Conservation (phyloP, 495 filamentous ascomycete species). For the Aspergillus hancockii region DNA sequence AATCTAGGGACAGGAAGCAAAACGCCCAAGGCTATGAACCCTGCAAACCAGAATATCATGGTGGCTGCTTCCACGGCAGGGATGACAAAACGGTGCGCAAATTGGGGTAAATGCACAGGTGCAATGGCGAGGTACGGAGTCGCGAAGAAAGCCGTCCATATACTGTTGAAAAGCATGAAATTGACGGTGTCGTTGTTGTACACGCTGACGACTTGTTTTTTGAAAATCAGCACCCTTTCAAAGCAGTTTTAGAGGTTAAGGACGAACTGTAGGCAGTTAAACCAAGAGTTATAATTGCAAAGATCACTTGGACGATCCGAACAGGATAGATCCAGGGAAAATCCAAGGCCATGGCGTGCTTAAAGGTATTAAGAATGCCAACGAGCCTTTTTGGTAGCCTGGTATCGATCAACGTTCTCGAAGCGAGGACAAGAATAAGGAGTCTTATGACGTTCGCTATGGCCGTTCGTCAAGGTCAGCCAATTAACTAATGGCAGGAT, state of each 20-base stretch:
- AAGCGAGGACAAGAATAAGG: not conserved
- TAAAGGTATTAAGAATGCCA: not conserved
- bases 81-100: constrained; percentile 61
- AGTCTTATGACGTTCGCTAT: not conserved
- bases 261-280: constrained; percentile 69
- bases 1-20: constrained; percentile 47
- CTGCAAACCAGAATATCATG: constrained; percentile 87
- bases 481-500: not conserved
- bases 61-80: constrained; percentile 69
- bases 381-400: not conserved
- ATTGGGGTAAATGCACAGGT: constrained; percentile 57
- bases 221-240: constrained; percentile 15
- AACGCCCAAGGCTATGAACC: constrained; percentile 72
- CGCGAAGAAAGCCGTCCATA: constrained; percentile 69
- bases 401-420: not conserved
- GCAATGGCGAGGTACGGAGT: constrained; percentile 65
- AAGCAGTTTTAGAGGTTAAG: not conserved
- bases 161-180: constrained; percentile 73
- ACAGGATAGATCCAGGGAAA: constrained; percentile 58
- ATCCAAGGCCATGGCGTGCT: constrained; percentile 22
- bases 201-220: constrained; percentile 31
- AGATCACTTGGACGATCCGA: constrained; percentile 62
- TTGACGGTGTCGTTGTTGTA: constrained; percentile 45
- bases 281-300: constrained; percentile 71
- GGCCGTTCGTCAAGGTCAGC: not conserved